Evolutionary conservation across 352 stramenopile species (phyloP), one percentile per base, ranked within the genome.

Genomic region (Lagenidium giganteum): DNA sequence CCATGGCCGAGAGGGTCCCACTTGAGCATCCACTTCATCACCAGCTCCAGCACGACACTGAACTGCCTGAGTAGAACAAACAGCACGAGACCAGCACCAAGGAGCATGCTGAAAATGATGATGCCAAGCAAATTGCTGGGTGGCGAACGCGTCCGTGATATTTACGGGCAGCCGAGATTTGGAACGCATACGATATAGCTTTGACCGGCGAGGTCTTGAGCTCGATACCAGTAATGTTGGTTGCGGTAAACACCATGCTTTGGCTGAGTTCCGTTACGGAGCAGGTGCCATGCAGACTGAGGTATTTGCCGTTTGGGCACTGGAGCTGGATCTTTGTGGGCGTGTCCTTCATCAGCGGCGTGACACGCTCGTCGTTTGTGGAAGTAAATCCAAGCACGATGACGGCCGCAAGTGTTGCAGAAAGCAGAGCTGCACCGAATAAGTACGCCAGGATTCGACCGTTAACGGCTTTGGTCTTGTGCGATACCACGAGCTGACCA

Each of bases 1-100:
- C 80, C 70, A 44, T 68, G 69, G 25, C 66, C 61, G 5, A 81
- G 38, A 1, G 74, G 68, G 34, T 74, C 65, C 45, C 66, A 83
- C 6, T 51, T 45, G 27, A 87, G 66, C 12, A 83, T 24, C 66
- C 70, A 87, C 51, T 83, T 87, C 25, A 87, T 52, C n/a, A 83
- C 74, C 44, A 80, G 61, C 40, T 83, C 74, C 17, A 83, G 56
- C 41, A 84, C 68, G 16, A 82, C 36, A 36, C 82, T 47, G 8
- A 81, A 39, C 46, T 87, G 74, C 38, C 69, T 67, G 31, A 83
- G 61, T 3, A 87, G 55, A 20, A 83, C 52, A 16, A 77, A 69
- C 18, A 63, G 58, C 30, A 81, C 65, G 35, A 83, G 58, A 8
- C 64, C 57, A 2, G 59, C 58, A 14, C 66, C 74, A 8, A 87